phyloP scores from a whole-genome alignment of 1,284 basidiomycete species.

The Ceratobasidium sp. region DNA sequence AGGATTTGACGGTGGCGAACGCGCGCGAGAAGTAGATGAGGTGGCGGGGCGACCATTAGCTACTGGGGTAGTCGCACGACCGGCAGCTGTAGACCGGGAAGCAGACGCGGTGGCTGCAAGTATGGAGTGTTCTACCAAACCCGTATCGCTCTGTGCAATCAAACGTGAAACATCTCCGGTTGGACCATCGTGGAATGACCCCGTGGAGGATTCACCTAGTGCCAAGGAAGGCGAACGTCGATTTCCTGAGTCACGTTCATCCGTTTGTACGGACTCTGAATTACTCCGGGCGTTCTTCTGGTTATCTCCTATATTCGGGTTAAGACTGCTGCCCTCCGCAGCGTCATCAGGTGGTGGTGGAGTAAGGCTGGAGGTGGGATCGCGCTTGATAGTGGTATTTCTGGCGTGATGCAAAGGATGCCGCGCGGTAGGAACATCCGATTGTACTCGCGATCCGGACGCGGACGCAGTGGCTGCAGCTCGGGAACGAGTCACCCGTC shows the following conservation, averaged over 20 bases:
- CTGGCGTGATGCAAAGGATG: neutral
- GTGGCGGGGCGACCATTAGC: neutral
- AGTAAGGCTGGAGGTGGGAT: conserved; percentile 29
- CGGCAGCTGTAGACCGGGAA: no score
- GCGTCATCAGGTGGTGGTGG: conserved; percentile 23
- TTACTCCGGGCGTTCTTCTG: neutral
- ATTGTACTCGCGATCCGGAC: neutral
- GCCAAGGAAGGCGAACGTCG: neutral
- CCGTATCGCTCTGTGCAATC: neutral
- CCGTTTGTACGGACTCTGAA: neutral
- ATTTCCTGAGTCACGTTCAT: neutral
- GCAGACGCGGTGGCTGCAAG: neutral
- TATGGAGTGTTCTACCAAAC: no score
- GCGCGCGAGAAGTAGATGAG: neutral
- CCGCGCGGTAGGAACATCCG: neutral
- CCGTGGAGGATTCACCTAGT: neutral
- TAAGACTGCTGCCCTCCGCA: neutral
- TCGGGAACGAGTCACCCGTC: conserved; percentile 5
- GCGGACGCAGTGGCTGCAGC: conserved; percentile 1
- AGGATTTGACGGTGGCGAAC: neutral
- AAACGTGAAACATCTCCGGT: neutral
- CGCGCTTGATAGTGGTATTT: neutral
- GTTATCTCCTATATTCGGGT: no score
- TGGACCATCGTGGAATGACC: neutral
- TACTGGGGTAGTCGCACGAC: neutral